Percentiles rank a stretch among this genome's conserved stretches.
Evolutionary conservation across 345 rosid genomes (phyloP).

Genomic region (Kernera saxatilis): DNA sequence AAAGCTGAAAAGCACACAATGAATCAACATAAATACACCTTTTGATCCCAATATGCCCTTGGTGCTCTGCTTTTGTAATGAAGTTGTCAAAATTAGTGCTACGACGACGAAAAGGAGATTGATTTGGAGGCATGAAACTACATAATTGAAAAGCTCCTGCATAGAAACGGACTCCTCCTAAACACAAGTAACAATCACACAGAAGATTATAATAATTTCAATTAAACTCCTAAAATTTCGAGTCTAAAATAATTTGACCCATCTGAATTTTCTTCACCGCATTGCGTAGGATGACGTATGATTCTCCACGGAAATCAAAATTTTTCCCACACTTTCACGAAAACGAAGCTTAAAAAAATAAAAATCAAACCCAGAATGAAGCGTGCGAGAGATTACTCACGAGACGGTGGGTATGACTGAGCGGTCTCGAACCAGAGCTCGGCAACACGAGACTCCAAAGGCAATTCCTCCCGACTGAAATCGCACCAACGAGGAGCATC

Average conservation of each 20-base stretch:
- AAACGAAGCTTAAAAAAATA: neutral
- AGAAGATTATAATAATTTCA: neutral
- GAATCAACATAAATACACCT: neutral
- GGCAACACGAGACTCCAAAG: conserved; percentile 49
- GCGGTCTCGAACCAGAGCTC: conserved; percentile 86
- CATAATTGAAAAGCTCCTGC: too few relatives aligned
- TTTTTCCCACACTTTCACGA: neutral
- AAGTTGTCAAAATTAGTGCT: neutral
- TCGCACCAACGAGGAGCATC: conserved; percentile 80
- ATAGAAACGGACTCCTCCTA: neutral
- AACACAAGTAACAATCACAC: neutral
- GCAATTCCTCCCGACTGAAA: conserved; percentile 62
- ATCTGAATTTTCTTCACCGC: neutral
- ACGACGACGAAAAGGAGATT: neutral
- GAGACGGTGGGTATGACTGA: conserved; percentile 73
- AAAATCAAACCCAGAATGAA: neutral
- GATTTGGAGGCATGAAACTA: neutral
- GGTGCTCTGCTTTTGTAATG: neutral
- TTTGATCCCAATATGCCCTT: neutral
- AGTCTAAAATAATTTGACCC: neutral
- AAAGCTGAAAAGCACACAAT: conserved; percentile 17
- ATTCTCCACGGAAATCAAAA: neutral
- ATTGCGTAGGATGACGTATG: conserved; percentile 10
- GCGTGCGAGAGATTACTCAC: conserved; percentile 44
- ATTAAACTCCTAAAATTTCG: neutral